These are phyloP conservation scores for Tarenaya hassleriana DNA, from an alignment of 345 rosid genomes.

Conservation along the genomic window DNA sequence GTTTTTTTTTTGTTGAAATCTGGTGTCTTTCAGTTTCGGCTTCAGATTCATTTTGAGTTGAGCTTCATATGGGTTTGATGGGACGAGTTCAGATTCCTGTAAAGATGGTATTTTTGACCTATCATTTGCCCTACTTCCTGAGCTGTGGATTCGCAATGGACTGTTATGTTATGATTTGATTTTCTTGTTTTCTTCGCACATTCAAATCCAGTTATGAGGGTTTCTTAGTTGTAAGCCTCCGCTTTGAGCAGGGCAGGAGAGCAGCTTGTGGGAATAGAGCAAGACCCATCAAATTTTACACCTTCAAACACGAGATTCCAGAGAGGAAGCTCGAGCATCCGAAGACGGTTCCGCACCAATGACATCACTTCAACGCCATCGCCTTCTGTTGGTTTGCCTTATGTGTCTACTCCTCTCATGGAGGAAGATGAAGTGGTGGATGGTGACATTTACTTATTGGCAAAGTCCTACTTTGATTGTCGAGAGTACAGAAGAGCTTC, in stretches of 20 bases:
- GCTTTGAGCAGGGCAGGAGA: slow-evolving; percentile 69
- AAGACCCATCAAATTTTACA: slow-evolving; percentile 78
- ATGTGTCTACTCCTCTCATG: slow-evolving; percentile 68
- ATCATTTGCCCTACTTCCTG: too few species aligned
- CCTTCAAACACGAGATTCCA: slow-evolving; percentile 94
- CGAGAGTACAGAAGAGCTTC: slow-evolving; percentile 83
- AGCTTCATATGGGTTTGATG: background rate
- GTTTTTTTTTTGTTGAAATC: background rate
- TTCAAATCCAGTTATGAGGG: slow-evolving; percentile 5
- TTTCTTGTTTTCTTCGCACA: background rate
- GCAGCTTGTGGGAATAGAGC: slow-evolving; percentile 88
- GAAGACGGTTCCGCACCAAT: slow-evolving; percentile 71
- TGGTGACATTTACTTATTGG: slow-evolving; percentile 76
- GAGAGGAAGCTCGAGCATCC: slow-evolving; percentile 93
- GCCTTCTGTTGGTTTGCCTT: slow-evolving; percentile 60
- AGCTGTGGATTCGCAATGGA: background rate
- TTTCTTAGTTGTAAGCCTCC: background rate
- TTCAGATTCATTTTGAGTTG: background rate
- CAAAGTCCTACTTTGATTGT: slow-evolving; percentile 86
- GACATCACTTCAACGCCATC: slow-evolving; percentile 67
- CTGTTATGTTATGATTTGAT: slow-evolving; percentile 2
- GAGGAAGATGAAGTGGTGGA: slow-evolving; percentile 78
- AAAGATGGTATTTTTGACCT: slow-evolving; percentile 7
- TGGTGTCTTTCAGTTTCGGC: background rate
- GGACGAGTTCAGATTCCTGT: background rate